These are phyloP conservation scores for Filobasidium floriforme DNA, from an alignment of 768 basidiomycete species.

Conservation along the genomic window DNA sequence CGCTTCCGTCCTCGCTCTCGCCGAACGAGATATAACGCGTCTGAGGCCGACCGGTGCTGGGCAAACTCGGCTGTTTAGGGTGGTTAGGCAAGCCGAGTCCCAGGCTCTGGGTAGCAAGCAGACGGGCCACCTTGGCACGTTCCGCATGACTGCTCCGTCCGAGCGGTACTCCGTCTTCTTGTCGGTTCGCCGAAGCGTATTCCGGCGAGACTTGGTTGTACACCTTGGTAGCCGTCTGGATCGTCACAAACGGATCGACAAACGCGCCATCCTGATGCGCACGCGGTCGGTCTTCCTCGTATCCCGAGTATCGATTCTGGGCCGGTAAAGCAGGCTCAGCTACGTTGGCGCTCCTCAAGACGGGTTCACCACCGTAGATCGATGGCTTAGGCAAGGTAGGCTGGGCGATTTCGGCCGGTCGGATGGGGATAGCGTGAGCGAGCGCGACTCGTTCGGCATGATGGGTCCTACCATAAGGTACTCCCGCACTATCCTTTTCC, in stretches of 20 bases:
- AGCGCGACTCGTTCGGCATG: slow-evolving; percentile 35
- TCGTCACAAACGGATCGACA: slow-evolving; percentile 42
- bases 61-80: slow-evolving; percentile 27
- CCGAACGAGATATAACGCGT: slow-evolving; percentile 1
- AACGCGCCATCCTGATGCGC: slow-evolving; percentile 39
- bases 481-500: slow-evolving; percentile 23
- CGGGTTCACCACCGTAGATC: slow-evolving; percentile 24
- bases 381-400: slow-evolving; percentile 29
- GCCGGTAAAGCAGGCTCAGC: slow-evolving; percentile 28
- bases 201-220: slow-evolving; percentile 5
- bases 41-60: slow-evolving; percentile 10
- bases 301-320: not conserved
- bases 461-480: slow-evolving; percentile 40
- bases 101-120: slow-evolving; percentile 40
- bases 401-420: slow-evolving; percentile 22
- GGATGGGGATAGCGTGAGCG: slow-evolving; percentile 26
- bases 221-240: slow-evolving; percentile 38
- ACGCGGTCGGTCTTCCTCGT: slow-evolving; percentile 16
- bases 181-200: slow-evolving; percentile 11
- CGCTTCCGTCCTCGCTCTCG: slow-evolving; percentile 23
- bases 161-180: slow-evolving; percentile 37
- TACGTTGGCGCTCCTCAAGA: slow-evolving; percentile 37
- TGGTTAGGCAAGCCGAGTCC: slow-evolving; percentile 42
- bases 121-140: slow-evolving; percentile 34
- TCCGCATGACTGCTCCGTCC: slow-evolving; percentile 37